Percentiles rank a stretch among this genome's conserved stretches.
Evolutionary conservation across 495 filamentous ascomycete species (phyloP).

Genomic region (Daldinia concentrica): DNA sequence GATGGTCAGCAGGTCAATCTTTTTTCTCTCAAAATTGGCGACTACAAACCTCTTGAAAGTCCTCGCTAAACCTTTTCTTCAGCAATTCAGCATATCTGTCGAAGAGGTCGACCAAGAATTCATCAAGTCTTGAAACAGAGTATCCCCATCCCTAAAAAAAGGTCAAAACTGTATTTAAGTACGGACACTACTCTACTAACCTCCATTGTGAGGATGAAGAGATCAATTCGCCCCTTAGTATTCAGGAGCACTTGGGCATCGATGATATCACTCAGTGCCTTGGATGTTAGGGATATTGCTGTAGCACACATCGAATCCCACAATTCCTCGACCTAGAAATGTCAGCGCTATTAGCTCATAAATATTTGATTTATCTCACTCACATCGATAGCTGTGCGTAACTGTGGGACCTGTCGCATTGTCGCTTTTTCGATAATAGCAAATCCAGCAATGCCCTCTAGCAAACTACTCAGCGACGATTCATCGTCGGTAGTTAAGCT

Average conservation of each 20-base stretch:
- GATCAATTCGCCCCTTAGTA: slow-evolving; percentile 87
- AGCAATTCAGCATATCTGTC: slow-evolving; percentile 93
- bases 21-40: slow-evolving; percentile 62
- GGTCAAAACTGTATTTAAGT: neutral
- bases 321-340: slow-evolving; percentile 82
- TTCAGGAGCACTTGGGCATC: slow-evolving; percentile 87
- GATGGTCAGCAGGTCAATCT: slow-evolving; percentile 74
- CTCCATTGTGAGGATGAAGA: slow-evolving; percentile 99
- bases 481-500: slow-evolving; percentile 78
- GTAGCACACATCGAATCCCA: slow-evolving; percentile 98
- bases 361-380: slow-evolving; percentile 55
- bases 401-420: slow-evolving; percentile 81
- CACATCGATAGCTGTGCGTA: slow-evolving; percentile 87
- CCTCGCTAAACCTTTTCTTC: slow-evolving; percentile 87
- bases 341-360: slow-evolving; percentile 39
- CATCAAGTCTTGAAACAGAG: slow-evolving; percentile 79
- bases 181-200: slow-evolving; percentile 51
- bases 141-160: slow-evolving; percentile 81
- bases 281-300: slow-evolving; percentile 80
- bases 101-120: slow-evolving; percentile 85
- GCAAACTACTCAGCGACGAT: slow-evolving; percentile 78
- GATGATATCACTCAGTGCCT: slow-evolving; percentile 76
- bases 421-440: slow-evolving; percentile 95
- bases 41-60: slow-evolving; percentile 86
- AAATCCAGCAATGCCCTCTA: slow-evolving; percentile 95